Evolutionary conservation across 495 filamentous ascomycete species (phyloP), one percentile per base, ranked within the genome.

Genomic region (Tuber melanosporum): DNA sequence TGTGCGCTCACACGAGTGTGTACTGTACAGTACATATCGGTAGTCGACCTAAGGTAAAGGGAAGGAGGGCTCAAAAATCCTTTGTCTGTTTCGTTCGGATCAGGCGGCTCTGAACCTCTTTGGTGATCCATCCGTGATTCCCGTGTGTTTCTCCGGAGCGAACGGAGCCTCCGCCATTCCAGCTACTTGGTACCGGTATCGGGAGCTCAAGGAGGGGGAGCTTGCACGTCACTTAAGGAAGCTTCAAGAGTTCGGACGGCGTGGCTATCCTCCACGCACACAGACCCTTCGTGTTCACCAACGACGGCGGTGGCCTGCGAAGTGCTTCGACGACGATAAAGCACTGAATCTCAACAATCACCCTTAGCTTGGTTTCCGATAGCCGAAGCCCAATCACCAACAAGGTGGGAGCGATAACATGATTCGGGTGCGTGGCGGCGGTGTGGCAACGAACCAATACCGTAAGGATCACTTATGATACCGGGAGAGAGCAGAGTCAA

Each of bases 311-410:
- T 32, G 52, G 52, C n/a, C 52, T 15, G 26, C 52, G 52, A n/a
- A 9, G 52, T 62, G n/a, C 52, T 26, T 6, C 26, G 5, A 5
- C 57, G 26, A 36, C 26, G 26, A 66, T 36, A 36, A 66, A 66
- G 57, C 26, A 66, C 26, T 36, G 57, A 66, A 66, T 36, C 52
- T 62, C 26, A 32, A 66, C 26, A 17, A 36, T 36, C 57, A 66
- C 32, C 14, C 57, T 66, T 66, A 26, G 57, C 57, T 36, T 17
- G 26, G 36, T 42, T 57, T 62, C 78, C 78, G 78, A 80, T 80
- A 80, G 71, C 77, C 78, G 77, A 80, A 80, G 71, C 73, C 62
- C 78, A 57, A 73, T 74, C 72, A 75, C 78, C 72, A 78, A 78
- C 74, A 71, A 46, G 77, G 79, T 75, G 73, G 78, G 78, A 79